Percentiles rank a stretch among this genome's conserved stretches.
phyloP scores from a whole-genome alignment of 331 rosid genomes.

The Erythrophleum ivorense region DNA sequence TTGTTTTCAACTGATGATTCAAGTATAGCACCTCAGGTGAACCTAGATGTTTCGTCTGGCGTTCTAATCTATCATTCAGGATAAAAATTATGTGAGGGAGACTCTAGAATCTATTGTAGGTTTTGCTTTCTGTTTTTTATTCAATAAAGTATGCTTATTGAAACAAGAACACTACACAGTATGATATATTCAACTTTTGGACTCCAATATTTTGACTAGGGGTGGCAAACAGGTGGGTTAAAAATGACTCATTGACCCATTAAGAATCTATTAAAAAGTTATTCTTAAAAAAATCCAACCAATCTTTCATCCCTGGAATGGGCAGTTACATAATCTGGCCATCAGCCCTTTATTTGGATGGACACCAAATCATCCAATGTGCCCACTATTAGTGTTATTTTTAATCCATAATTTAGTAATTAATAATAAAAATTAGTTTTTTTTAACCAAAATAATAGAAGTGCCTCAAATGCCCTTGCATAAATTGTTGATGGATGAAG shows the following conservation, averaged over 20 bases:
- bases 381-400: not conserved
- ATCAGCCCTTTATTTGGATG: not conserved
- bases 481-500: too few relatives aligned
- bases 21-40: not conserved
- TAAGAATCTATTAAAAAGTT: too few relatives aligned
- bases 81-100: not conserved
- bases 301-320: too few relatives aligned
- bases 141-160: not conserved
- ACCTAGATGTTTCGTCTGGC: not conserved
- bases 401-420: not conserved
- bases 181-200: not conserved
- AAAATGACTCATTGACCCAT: not conserved
- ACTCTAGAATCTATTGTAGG: not conserved
- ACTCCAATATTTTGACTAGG: not conserved
- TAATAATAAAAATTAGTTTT: too few relatives aligned
- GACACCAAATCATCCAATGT: not conserved
- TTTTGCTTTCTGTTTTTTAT: not conserved
- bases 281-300: not conserved
- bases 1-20: not conserved
- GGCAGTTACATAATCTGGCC: too few relatives aligned
- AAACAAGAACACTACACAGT: not conserved
- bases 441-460: too few relatives aligned
- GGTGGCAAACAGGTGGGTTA: not conserved
- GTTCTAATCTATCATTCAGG: not conserved
- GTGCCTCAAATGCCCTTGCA: not conserved